Evolutionary conservation across 495 filamentous ascomycete species (phyloP), one percentile per base, ranked within the genome.

Genomic region (Trichoderma parareesei): DNA sequence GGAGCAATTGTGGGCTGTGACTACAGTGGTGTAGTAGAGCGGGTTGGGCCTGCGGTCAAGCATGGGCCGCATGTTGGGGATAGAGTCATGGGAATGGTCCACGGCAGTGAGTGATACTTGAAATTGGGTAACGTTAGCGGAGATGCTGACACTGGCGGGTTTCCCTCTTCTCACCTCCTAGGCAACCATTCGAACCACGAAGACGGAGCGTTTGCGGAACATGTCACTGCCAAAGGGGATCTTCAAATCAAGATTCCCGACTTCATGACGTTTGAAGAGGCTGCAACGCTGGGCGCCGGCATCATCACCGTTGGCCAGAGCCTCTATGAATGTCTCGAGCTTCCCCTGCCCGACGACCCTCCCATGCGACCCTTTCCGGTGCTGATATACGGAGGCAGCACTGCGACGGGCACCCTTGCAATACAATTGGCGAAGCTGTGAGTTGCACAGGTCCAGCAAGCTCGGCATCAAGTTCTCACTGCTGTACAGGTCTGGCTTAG

Each of bases 341-440:
- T 78, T 0, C 67, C 68, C 0, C 73, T 68, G 18, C 66, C 76
- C 1, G 69, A 72, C 2, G 61, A 65, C 2, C 73, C 75, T 6
- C 66, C 66, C 11, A 33, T 41, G 10, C 69, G 67, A 4, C 46
- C 71, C 0, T 55, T 70, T 11, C 69, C 75, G 16, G 73, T 82
- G 0, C 66, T 83, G 1, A 69, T 83, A 7, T 76, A 79, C 61
- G 81, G 79, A 0, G 79, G 78, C 2, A 78, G 75, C 64, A 80
- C 78, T 13, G 74, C 81, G 6, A 73, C 77, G 8, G 81, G 80
- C 0, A 74, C 78, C 14, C 64, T 78, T 3, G 79, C 78, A 0
- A 75, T 81, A 18, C 81, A 83, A 44, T 68, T 82, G 35, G 53
- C 53, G 0, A 57, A 57, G 27, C 27, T 57, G 53, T 57, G 33